Conservation (phyloP, 2,329 filamentous ascomycete genomes). For the Talaromyces rugulosus region DNA sequence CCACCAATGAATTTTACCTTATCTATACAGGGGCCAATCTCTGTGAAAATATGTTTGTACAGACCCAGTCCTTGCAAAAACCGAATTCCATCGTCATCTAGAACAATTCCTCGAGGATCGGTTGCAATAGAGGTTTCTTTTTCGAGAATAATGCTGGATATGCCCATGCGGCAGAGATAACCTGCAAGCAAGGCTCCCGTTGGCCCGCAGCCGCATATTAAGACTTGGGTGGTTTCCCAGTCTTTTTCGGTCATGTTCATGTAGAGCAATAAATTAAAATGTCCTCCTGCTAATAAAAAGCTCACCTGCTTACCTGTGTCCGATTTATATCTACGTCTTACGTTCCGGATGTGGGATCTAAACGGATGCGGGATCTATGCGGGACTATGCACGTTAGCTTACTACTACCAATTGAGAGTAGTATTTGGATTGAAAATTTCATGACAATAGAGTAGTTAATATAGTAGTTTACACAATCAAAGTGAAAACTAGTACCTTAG, state of each 20-base stretch:
- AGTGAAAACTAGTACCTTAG: too few species aligned
- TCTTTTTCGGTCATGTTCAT: background rate
- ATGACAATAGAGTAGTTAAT: too few species aligned
- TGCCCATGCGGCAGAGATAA: constrained; percentile 18
- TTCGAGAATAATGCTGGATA: constrained; percentile 26
- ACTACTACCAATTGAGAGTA: too few species aligned
- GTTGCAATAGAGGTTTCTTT: constrained; percentile 26
- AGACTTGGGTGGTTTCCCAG: background rate
- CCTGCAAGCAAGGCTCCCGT: constrained; percentile 27
- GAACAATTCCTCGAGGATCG: constrained; percentile 30
- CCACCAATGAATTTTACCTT: background rate
- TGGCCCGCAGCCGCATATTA: constrained; percentile 31
- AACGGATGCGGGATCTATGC: background rate
- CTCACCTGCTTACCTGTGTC: background rate
- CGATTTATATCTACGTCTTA: background rate
- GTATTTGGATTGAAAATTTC: too few species aligned
- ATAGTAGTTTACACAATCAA: too few species aligned
- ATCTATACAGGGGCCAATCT: constrained; percentile 25
- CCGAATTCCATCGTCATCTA: constrained; percentile 32
- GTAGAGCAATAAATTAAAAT: background rate
- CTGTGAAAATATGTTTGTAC: constrained; percentile 22
- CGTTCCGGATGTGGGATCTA: background rate
- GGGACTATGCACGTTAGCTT: background rate
- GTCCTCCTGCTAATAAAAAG: background rate
- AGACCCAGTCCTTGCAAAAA: constrained; percentile 26